Evolutionary conservation across 1,139 yeast genomes (phyloP).

Genomic region (Yamadazyma taylorii): DNA sequence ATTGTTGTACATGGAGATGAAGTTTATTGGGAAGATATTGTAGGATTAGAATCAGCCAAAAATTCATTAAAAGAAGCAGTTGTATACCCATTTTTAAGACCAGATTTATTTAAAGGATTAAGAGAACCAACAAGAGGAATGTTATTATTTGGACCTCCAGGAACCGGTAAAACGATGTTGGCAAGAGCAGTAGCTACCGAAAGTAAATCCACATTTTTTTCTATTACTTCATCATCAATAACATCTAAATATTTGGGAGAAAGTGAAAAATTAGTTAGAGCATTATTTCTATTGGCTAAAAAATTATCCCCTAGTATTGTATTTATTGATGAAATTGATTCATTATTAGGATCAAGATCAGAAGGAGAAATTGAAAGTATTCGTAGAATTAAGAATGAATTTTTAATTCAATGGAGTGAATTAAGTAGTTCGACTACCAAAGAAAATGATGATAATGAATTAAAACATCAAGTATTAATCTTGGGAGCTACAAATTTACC

Average conservation of each 20-base stretch:
- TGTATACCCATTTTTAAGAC: conserved; percentile 91
- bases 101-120: conserved; percentile 87
- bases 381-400: conserved; percentile 89
- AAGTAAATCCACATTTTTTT: conserved; percentile 89
- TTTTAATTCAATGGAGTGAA: conserved; percentile 94
- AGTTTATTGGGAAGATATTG: conserved; percentile 96
- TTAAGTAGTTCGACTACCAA: conserved; percentile 70
- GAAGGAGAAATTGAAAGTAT: conserved; percentile 94
- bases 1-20: conserved; percentile 94
- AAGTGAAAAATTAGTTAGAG: conserved; percentile 89
- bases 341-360: conserved; percentile 77
- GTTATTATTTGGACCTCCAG: conserved; percentile 97
- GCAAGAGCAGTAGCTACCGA: conserved; percentile 98
- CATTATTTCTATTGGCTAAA: conserved; percentile 81
- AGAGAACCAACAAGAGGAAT: conserved; percentile 97
- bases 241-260: conserved; percentile 94
- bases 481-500: conserved; percentile 96
- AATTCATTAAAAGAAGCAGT: conserved; percentile 92
- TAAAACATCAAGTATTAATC: conserved; percentile 68
- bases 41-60: conserved; percentile 90
- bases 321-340: conserved; percentile 95
- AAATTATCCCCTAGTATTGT: conserved; percentile 91
- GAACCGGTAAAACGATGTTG: conserved; percentile 97
- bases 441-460: conserved; percentile 52
- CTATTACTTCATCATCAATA: conserved; percentile 87